Evolutionary conservation across 1,284 basidiomycete species (phyloP).

Genomic region (Ceratobasidium sp.): DNA sequence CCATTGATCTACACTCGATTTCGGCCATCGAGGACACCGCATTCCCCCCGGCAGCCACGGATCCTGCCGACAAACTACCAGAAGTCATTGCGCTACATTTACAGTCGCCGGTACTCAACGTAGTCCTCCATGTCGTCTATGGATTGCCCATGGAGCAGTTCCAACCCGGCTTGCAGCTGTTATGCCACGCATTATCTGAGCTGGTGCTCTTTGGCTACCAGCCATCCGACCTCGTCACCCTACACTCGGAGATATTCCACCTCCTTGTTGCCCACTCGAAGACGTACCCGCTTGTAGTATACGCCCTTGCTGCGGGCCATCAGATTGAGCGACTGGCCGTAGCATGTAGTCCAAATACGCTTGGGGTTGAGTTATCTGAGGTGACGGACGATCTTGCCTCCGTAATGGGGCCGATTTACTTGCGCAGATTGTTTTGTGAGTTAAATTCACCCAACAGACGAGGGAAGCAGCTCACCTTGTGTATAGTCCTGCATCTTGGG

Average conservation of each 20-base stretch:
- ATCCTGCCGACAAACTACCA: slow-evolving; percentile 23
- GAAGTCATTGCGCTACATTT: slow-evolving; percentile 41
- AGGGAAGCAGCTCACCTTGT: slow-evolving; percentile 11
- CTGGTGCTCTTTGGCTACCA: slow-evolving; percentile 44
- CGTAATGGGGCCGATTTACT: slow-evolving; percentile 67
- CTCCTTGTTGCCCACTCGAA: slow-evolving; percentile 32
- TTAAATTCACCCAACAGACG: not conserved
- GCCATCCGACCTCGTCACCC: slow-evolving; percentile 18
- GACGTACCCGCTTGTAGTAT: slow-evolving; percentile 64
- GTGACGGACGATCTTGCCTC: slow-evolving; percentile 69
- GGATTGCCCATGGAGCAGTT: slow-evolving; percentile 45
- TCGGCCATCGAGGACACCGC: slow-evolving; percentile 21
- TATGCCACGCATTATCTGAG: slow-evolving; percentile 41
- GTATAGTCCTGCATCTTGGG: slow-evolving; percentile 61
- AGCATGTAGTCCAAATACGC: slow-evolving; percentile 67
- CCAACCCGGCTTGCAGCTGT: slow-evolving; percentile 43
- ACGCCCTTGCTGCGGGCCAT: slow-evolving; percentile 66
- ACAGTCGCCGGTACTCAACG: slow-evolving; percentile 44
- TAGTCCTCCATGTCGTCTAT: slow-evolving; percentile 48
- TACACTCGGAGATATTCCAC: slow-evolving; percentile 29
- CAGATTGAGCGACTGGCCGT: slow-evolving; percentile 70
- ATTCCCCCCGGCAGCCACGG: not conserved
- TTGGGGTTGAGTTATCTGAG: slow-evolving; percentile 66
- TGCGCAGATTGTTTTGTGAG: slow-evolving; percentile 67
- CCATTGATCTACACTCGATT: slow-evolving; percentile 43